Conservation (phyloP, 306 rosid genomes). For the Erythrophleum fordii region DNA sequence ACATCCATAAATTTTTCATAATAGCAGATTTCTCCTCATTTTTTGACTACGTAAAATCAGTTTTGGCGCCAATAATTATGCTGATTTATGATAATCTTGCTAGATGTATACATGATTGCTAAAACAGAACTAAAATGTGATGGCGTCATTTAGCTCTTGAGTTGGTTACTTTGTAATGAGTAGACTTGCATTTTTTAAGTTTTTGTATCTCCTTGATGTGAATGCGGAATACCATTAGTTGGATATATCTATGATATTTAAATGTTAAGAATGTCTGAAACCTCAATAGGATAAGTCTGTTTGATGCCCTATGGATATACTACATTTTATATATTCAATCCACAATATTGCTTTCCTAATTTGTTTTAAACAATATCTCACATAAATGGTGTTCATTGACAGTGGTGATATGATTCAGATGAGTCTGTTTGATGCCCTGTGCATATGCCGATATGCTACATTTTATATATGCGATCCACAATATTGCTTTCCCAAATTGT, state of each 20-base stretch:
- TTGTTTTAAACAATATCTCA: conserved; percentile 16
- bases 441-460: neutral
- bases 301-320: no score
- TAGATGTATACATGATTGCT: neutral
- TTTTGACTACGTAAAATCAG: no score
- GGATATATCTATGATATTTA: no score
- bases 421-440: conserved; percentile 2
- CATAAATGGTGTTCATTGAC: conserved; percentile 33
- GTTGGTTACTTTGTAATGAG: neutral
- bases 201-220: no score
- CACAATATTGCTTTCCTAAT: neutral
- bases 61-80: neutral
- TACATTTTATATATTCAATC: no score
- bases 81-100: neutral
- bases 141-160: neutral
- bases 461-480: conserved; percentile 14
- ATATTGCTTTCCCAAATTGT: conserved; percentile 9
- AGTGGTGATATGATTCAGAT: conserved; percentile 59
- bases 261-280: no score
- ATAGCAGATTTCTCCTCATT: neutral
- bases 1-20: neutral
- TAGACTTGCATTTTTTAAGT: neutral
- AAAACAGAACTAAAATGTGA: neutral
- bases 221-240: no score
- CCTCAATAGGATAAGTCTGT: no score